phyloP scores from a whole-genome alignment of 106 monocot genomes.

The Phalaenopsis equestris region DNA sequence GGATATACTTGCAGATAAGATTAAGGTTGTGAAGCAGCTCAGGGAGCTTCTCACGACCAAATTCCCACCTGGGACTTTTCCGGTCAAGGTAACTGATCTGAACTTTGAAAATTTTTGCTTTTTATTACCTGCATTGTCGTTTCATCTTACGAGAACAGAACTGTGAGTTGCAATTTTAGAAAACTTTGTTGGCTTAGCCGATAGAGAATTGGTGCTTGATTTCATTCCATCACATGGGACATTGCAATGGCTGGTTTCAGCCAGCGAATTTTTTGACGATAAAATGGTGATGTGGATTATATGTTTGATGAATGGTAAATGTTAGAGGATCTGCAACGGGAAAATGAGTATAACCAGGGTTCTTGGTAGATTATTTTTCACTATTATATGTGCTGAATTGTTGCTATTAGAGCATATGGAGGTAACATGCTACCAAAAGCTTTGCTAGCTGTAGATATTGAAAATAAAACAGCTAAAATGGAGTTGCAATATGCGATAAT shows the following conservation, averaged over 20 bases:
- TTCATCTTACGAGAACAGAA: too few relatives aligned
- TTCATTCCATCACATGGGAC: too few relatives aligned
- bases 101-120: background rate
- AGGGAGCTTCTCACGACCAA: conserved; percentile 86
- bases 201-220: too few relatives aligned
- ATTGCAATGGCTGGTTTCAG: too few relatives aligned
- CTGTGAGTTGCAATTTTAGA: too few relatives aligned
- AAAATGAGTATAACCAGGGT: background rate
- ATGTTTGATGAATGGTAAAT: too few relatives aligned
- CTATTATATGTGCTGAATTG: background rate
- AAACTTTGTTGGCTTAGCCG: too few relatives aligned
- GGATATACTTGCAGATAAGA: conserved; percentile 68
- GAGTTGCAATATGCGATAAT: background rate
- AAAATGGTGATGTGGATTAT: too few relatives aligned
- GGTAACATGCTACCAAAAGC: background rate
- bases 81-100: conserved; percentile 64
- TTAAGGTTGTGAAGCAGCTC: conserved; percentile 69
- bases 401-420: background rate
- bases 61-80: conserved; percentile 84
- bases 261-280: too few relatives aligned
- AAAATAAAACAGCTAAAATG: too few relatives aligned
- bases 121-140: background rate
- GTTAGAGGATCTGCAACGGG: background rate
- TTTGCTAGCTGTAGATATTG: background rate
- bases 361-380: background rate